Evolutionary conservation across 1,139 yeast species (phyloP).

Genomic region (Tardiomyces depauwii): DNA sequence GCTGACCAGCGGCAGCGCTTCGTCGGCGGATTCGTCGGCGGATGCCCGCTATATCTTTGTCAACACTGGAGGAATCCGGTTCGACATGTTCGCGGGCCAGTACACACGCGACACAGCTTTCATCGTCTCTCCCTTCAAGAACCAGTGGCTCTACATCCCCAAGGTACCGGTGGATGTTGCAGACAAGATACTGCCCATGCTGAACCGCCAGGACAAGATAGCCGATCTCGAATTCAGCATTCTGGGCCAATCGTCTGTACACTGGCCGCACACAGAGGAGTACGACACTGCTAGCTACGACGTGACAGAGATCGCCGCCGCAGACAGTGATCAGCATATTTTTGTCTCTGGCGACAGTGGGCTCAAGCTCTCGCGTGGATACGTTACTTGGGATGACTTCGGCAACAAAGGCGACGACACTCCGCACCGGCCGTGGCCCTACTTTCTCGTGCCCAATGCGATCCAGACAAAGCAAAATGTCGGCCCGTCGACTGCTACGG

Average conservation of each 20-base stretch:
- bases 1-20: conserved; percentile 7
- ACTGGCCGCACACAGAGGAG: not conserved
- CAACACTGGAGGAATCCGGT: conserved; percentile 84
- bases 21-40: conserved; percentile 4
- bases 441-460: conserved; percentile 64
- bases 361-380: conserved; percentile 39
- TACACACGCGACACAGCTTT: conserved; percentile 73
- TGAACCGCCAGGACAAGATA: conserved; percentile 30
- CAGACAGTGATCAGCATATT: conserved; percentile 7
- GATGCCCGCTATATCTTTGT: conserved; percentile 52
- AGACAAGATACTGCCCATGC: conserved; percentile 32
- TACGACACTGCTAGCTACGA: conserved; percentile 7
- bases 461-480: conserved; percentile 38
- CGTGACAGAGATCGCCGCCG: not conserved
- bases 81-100: conserved; percentile 77
- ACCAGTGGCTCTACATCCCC: conserved; percentile 57
- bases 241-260: not conserved
- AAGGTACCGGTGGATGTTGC: conserved; percentile 43
- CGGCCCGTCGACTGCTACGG: conserved; percentile 20
- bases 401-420: conserved; percentile 90
- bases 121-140: conserved; percentile 78
- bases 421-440: conserved; percentile 49
- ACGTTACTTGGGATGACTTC: conserved; percentile 70
- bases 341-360: conserved; percentile 2
- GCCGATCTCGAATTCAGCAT: not conserved